Conservation (phyloP, 306 rosid species). For the Lathyrus aphaca region DNA sequence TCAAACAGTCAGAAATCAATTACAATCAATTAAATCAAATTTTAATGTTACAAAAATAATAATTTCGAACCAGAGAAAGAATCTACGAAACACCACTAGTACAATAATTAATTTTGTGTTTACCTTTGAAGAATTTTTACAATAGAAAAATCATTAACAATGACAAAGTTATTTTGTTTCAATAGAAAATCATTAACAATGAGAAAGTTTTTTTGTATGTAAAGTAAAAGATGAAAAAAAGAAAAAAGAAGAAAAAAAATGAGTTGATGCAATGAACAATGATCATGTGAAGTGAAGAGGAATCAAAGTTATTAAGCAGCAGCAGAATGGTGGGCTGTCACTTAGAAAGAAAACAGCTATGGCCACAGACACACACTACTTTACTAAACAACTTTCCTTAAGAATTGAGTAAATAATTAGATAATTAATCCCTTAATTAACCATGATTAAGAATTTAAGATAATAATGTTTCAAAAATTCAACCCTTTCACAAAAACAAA, state of each 20-base stretch:
- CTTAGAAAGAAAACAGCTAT: conserved; percentile 47
- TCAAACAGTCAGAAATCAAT: no score
- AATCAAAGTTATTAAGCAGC: conserved; percentile 39
- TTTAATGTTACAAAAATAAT: no score
- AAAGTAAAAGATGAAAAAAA: conserved; percentile 33
- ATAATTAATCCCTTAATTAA: conserved; percentile 37
- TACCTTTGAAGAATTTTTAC: conserved; percentile 14
- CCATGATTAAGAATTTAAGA: conserved; percentile 32
- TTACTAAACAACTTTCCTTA: conserved; percentile 30
- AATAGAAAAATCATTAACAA: conserved; percentile 20
- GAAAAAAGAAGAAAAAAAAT: conserved; percentile 16
- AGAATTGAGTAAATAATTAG: conserved; percentile 33
- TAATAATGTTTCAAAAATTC: conserved; percentile 38
- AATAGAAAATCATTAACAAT: conserved; percentile 21
- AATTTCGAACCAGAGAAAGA: no score
- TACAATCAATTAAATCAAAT: no score
- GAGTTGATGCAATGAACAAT: conserved; percentile 54
- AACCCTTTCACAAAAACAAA: conserved; percentile 45
- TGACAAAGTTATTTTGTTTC: neutral
- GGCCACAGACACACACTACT: conserved; percentile 39
- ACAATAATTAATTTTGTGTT: neutral
- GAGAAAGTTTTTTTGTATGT: neutral
- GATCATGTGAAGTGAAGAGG: conserved; percentile 48
- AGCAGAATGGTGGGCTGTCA: conserved; percentile 53
- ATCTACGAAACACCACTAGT: no score